Evolutionary conservation across 2,329 filamentous ascomycete species (phyloP), one percentile per base, ranked within the genome.

Genomic region (Claviceps sp.): DNA sequence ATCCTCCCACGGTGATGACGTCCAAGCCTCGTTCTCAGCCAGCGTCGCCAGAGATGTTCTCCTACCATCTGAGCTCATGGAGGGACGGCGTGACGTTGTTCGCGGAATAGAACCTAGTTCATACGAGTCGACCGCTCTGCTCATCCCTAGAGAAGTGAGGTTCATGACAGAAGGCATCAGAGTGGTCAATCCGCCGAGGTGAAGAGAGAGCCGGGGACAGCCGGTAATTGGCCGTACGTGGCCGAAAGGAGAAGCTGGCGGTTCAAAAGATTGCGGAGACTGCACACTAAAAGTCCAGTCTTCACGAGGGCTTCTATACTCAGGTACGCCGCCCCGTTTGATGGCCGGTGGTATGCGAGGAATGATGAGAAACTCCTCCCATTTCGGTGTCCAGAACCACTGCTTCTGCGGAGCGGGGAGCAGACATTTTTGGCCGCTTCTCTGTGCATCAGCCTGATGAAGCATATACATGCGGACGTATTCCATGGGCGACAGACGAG

Each of bases 401-500:
- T 51, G 51, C 46, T 64, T 61, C 14, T 56, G 54, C 2, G 67
- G 65, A 16, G 55, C 54, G 13, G 60, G 62, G 5, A 71, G 56
- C 5, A 59, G 54, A 8, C 55, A 51, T 11, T 67, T 59, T 19
- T 54, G 59, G 7, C 55, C 49, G 7, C 65, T 59, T n/a, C 54
- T 59, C 16, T 61, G 58, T 13, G 64, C 59, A 14, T 55, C 52
- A 5, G 64, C 59, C 44, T 66, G 62, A 46, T 68, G 64, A 2
- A 71, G 53, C 38, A 68, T 58, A 47, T 65, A 68, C 5, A 62
- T 56, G 7, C 69, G 63, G 8, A 61, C 52, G 47, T 71, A 71
- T 44, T 72, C 69, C 67, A 71, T 69, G 1, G 68, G 66, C 1
- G 68, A 70, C 4, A 72, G 48, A 0, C 67, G 63, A 0, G 68